These are phyloP conservation scores for Fomitopsis pulvina DNA, from an alignment of 768 basidiomycete species.

Conservation along the genomic window DNA sequence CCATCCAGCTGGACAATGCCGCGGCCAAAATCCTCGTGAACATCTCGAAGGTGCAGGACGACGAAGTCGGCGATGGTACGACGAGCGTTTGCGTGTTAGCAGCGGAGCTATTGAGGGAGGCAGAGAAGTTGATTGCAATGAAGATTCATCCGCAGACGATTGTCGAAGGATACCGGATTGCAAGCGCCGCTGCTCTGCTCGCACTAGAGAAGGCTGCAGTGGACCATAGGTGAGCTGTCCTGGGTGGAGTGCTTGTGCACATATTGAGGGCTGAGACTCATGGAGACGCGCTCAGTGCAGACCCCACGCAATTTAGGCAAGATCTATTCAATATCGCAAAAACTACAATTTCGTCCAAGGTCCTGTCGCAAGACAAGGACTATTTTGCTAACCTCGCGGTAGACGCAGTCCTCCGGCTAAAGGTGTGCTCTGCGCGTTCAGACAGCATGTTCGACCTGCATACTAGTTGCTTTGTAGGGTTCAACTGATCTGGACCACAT, in stretches of 20 bases:
- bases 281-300: constrained; percentile 39
- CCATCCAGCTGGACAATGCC: constrained; percentile 96
- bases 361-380: constrained; percentile 92
- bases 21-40: constrained; percentile 99
- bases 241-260: not conserved
- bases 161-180: constrained; percentile 93
- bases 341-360: constrained; percentile 94
- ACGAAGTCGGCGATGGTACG: constrained; percentile 96
- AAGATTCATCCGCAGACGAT: constrained; percentile 99
- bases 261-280: constrained; percentile 1
- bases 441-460: not conserved
- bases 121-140: constrained; percentile 86
- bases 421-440: constrained; percentile 46
- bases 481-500: constrained; percentile 97
- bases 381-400: constrained; percentile 98
- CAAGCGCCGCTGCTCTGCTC: constrained; percentile 74
- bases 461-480: constrained; percentile 42
- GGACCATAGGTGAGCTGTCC: constrained; percentile 70
- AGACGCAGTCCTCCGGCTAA: constrained; percentile 89
- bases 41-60: constrained; percentile 99
- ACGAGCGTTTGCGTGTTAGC: constrained; percentile 90
- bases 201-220: constrained; percentile 79
- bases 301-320: constrained; percentile 69
- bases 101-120: constrained; percentile 87
- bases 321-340: constrained; percentile 96